Base-by-base conservation (phyloP, 2,329 filamentous ascomycete species). In the Trichophyton benhamiae region DNA sequence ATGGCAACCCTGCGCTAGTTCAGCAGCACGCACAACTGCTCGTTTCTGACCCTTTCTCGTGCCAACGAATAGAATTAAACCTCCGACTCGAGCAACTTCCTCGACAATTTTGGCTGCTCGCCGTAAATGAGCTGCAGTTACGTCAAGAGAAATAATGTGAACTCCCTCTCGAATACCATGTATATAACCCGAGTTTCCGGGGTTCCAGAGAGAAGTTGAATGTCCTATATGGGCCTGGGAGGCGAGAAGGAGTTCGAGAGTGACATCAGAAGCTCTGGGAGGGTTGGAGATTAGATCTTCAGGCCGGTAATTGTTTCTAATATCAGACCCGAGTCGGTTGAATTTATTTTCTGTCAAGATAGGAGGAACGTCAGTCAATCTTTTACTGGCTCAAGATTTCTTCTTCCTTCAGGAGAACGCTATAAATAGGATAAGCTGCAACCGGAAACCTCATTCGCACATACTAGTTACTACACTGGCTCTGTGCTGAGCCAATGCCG, bases 61-160 rank as follows among this genome's bases (percentile, higher is more conserved):
- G 52, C 94, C 94, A 0, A 91, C 91, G 70, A 97, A 96, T 7
- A 99, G 82, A 55, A 97, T 87, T 62, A 96, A 75, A 1, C 94
- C 94, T 49, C 88, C 94, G 60, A 84, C 80, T 70, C 87, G 87
- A 6, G 90, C 83, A 1, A 97, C 89, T 70, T 91, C 90, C 70
- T 91, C 86, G 1, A 97, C 90, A 3, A 99, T 85, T 68, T 91
- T 88, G n/a, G 91, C 90, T 3, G 94, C 91, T 58, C 94, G 86
- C n/a, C 92, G 86, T 61, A 99, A 82, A 75, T 97, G 87, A 15
- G 91, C 87, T 13, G 91, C 90, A 36, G 89, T 97, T 63, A 85
- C 82, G 72, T 99, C 94, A 2, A 97, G 85, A 8, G 87, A 88
- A 74, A 99, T 96, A 72, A 99, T 91, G 76, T 96, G 92, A 64